Percentiles rank a stretch among this genome's conserved stretches.
Conservation (phyloP, 2,329 filamentous ascomycete species). For the Blastomyces parvus region DNA sequence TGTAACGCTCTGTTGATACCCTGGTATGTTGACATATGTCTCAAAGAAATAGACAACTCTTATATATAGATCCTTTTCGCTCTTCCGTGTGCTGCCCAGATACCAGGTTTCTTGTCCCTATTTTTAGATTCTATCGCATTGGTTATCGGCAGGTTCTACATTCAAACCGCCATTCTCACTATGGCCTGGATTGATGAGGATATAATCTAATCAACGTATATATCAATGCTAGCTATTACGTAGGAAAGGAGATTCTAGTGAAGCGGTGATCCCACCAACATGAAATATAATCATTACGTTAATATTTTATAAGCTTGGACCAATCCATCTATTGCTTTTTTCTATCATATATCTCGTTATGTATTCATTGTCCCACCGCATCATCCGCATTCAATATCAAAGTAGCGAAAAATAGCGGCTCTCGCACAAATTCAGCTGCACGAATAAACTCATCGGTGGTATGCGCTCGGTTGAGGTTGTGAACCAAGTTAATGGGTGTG, state of each 20-base stretch:
- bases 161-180: background rate
- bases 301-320: background rate
- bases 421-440: conserved; percentile 21
- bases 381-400: conserved; percentile 23
- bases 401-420: conserved; percentile 23
- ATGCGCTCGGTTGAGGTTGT: conserved; percentile 27
- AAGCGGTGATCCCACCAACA: background rate
- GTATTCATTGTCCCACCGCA: conserved; percentile 6
- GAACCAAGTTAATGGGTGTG: conserved; percentile 22
- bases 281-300: background rate
- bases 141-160: background rate
- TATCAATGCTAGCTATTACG: too few species aligned
- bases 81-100: background rate
- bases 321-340: background rate
- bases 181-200: too few species aligned
- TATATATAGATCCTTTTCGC: conserved; percentile 11
- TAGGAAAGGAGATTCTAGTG: too few species aligned
- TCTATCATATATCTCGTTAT: background rate
- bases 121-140: background rate
- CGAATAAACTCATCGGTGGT: conserved; percentile 30
- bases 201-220: too few species aligned
- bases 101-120: background rate
- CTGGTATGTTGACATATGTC: background rate
- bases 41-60: conserved; percentile 36
- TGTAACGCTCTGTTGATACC: conserved; percentile 1